Conservation (phyloP, 768 basidiomycete species). For the Macrolepiota fuliginosa region DNA sequence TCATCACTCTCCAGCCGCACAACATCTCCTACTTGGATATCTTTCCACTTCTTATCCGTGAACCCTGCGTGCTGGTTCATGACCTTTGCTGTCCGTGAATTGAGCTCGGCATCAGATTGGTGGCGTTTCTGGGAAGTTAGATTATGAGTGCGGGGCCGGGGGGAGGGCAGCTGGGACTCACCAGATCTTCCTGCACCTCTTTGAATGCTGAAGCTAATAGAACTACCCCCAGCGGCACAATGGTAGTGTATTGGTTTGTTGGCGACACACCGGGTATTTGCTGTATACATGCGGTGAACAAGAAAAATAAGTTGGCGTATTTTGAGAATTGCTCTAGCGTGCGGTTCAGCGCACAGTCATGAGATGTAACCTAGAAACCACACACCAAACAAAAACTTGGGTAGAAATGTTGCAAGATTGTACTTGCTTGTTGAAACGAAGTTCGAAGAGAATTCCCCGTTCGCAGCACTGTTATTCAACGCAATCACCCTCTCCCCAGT, state of each 20-base stretch:
- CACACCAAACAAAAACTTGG: constrained; percentile 89
- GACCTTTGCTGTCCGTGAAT: constrained; percentile 77
- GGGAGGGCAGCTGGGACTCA: constrained; percentile 34
- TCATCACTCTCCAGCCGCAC: constrained; percentile 89
- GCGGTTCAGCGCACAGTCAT: constrained; percentile 12
- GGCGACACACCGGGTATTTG: constrained; percentile 98
- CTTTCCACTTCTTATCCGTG: constrained; percentile 78
- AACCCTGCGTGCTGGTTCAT: constrained; percentile 66
- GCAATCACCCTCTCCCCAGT: constrained; percentile 77
- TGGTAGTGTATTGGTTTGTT: constrained; percentile 93
- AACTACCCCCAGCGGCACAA: constrained; percentile 85
- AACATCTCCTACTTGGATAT: constrained; percentile 88
- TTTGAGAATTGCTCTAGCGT: constrained; percentile 92
- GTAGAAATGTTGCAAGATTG: constrained; percentile 80
- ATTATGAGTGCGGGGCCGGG: not conserved
- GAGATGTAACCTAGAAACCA: not conserved
- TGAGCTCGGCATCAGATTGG: constrained; percentile 90
- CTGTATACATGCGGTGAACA: constrained; percentile 96
- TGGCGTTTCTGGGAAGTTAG: constrained; percentile 79
- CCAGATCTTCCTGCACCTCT: constrained; percentile 92
- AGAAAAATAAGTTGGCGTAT: constrained; percentile 98
- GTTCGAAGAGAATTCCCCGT: constrained; percentile 72
- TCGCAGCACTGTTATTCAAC: constrained; percentile 72
- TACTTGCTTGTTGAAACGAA: constrained; percentile 95
- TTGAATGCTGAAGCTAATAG: constrained; percentile 94